Evolutionary conservation across 2,329 filamentous ascomycete species (phyloP).

Genomic region (Xenoacremonium recifei): DNA sequence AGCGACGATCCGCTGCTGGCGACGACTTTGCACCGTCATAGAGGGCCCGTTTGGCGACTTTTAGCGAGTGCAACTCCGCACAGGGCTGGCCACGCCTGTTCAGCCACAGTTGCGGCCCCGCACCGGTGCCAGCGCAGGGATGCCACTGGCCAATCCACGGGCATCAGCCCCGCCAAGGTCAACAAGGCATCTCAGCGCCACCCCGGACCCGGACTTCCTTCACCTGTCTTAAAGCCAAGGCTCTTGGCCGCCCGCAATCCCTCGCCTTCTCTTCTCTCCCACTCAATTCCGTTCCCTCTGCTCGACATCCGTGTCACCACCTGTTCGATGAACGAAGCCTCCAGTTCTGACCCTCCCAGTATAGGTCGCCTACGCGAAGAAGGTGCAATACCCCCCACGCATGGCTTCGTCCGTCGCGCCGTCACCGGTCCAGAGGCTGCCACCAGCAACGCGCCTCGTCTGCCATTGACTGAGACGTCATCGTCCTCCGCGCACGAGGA

Average conservation of each 20-base stretch:
- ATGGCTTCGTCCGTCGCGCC: slow-evolving; percentile 45
- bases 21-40: not conserved
- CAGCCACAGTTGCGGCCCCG: too few species aligned
- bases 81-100: not conserved
- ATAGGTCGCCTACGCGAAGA: slow-evolving; percentile 58
- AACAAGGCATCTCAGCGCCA: not conserved
- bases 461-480: slow-evolving; percentile 23
- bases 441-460: too few species aligned
- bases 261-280: slow-evolving; percentile 12
- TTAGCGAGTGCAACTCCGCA: not conserved
- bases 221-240: slow-evolving; percentile 23
- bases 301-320: slow-evolving; percentile 12
- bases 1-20: not conserved
- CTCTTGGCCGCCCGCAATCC: too few species aligned
- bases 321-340: slow-evolving; percentile 63
- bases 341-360: slow-evolving; percentile 47
- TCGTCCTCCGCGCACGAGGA: slow-evolving; percentile 24
- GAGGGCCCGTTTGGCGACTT: too few species aligned
- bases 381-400: slow-evolving; percentile 52
- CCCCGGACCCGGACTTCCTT: slow-evolving; percentile 4
- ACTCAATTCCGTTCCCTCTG: slow-evolving; percentile 11
- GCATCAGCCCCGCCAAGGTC: not conserved
- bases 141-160: not conserved
- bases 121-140: not conserved
- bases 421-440: slow-evolving; percentile 14